Evolutionary conservation across 352 stramenopile genomes (phyloP), one percentile per base, ranked within the genome.

Genomic region (Salisapilia sapeloensis): DNA sequence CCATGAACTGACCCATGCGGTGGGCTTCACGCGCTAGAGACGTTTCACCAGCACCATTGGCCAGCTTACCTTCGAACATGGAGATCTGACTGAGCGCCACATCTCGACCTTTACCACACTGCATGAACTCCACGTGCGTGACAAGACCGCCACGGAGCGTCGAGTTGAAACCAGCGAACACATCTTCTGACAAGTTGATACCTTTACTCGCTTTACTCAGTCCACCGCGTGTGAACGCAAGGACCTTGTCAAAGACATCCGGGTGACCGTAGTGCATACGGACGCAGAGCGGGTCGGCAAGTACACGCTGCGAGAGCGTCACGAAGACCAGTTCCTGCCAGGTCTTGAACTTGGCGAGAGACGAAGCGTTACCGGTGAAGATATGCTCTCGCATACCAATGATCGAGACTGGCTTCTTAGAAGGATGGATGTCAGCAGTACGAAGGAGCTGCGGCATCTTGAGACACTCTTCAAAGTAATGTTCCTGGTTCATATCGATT

Each of bases 401-500:
- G 31, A 89, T 89, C 23, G 59, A 71, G 6, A 84, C 66, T 5
- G 69, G 69, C 26, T 78, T 69, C 32, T 62, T 61, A 3, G 62
- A 77, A 27, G 62, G 50, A 35, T 84, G 69, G 20, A 78, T 30
- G 20, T 82, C 69, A 6, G 67, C 65, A 18, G 64, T 82, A 29
- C 63, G 62, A 35, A 89, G 42, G 12, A 89, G 46, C 46, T 84
- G 65, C 8, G 70, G 66, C 66, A 89, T 84, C 61, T 86, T 89
- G 24, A 89, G 29, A 44, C 67, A 84, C 39, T 86, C 70, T 40
- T 89, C 74, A 34, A 86, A 83, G 51, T 85, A 85, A 43, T 84
- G 64, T 27, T 89, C 56, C 51, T 89, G 74, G 49, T 89, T 89
- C 74, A 85, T 85, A 59, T 89, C 74, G 20, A 89, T 89, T n/a